A percentile compares a stretch with the other conserved stretches of the same genome.
phyloP scores from a whole-genome alignment of 2,329 filamentous ascomycete genomes.

The Pezicula carpinea region DNA sequence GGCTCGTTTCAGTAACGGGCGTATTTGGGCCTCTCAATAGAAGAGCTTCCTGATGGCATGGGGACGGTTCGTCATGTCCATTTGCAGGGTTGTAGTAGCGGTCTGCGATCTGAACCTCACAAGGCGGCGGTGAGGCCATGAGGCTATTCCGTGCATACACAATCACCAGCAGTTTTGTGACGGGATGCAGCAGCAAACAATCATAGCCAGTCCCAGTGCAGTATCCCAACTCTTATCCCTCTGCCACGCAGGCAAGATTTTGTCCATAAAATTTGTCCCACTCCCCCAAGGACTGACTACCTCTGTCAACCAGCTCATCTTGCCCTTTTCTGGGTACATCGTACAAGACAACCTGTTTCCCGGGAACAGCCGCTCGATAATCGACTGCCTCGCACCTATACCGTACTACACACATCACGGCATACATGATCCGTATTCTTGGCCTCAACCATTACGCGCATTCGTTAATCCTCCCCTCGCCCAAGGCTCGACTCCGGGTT shows the following conservation, averaged over 20 bases:
- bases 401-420: not conserved
- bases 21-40: not conserved
- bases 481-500: not conserved
- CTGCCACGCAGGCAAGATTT: too few species aligned
- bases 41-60: not conserved
- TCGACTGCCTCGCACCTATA: too few species aligned
- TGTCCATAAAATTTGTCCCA: too few species aligned
- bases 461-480: not conserved
- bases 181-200: not conserved
- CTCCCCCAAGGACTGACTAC: too few species aligned
- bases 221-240: too few species aligned
- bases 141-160: not conserved
- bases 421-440: not conserved
- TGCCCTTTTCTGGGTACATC: not conserved
- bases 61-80: not conserved
- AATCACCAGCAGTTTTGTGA: not conserved
- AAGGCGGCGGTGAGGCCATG: constrained; percentile 15
- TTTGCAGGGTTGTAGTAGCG: constrained; percentile 9
- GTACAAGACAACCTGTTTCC: constrained; percentile 3
- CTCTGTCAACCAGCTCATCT: too few species aligned
- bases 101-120: constrained; percentile 8
- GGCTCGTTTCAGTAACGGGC: too few species aligned
- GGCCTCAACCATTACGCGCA: not conserved
- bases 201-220: not conserved
- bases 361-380: too few species aligned